Percentiles rank a stretch among this genome's conserved stretches.
Conservation (phyloP, 257 asterid genomes). For the Rhazya stricta region DNA sequence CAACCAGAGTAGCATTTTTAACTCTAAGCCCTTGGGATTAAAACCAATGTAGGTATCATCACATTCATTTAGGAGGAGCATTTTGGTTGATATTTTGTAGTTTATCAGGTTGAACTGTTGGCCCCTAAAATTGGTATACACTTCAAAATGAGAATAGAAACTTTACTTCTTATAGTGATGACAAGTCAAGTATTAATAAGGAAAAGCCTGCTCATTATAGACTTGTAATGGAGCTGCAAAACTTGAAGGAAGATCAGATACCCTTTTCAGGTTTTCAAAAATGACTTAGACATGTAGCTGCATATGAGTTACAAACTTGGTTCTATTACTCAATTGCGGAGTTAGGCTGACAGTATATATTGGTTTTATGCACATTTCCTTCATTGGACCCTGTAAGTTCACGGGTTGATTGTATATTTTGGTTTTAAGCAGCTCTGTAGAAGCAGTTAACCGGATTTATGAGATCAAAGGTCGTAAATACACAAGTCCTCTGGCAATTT, state of each 20-base stretch:
- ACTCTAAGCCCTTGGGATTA: not conserved
- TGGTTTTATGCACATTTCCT: not conserved
- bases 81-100: not conserved
- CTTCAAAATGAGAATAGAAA: not conserved
- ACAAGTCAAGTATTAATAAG: not conserved
- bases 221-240: not conserved
- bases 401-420: slow-evolving; percentile 17
- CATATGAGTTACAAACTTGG: not conserved
- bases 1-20: not conserved
- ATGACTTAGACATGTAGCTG: slow-evolving; percentile 1
- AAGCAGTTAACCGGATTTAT: slow-evolving; percentile 73
- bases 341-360: not conserved
- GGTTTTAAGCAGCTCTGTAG: slow-evolving; percentile 55
- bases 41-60: not conserved
- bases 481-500: slow-evolving; percentile 82
- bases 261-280: not conserved
- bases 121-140: not conserved
- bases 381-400: not conserved
- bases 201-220: not conserved
- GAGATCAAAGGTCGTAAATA: slow-evolving; percentile 87
- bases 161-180: not conserved
- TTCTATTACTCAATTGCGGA: not conserved
- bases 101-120: not conserved
- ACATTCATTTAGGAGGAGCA: not conserved
- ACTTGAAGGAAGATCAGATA: not conserved